Evolutionary conservation across 2,329 filamentous ascomycete species (phyloP).

Genomic region (Eutypella sp.): DNA sequence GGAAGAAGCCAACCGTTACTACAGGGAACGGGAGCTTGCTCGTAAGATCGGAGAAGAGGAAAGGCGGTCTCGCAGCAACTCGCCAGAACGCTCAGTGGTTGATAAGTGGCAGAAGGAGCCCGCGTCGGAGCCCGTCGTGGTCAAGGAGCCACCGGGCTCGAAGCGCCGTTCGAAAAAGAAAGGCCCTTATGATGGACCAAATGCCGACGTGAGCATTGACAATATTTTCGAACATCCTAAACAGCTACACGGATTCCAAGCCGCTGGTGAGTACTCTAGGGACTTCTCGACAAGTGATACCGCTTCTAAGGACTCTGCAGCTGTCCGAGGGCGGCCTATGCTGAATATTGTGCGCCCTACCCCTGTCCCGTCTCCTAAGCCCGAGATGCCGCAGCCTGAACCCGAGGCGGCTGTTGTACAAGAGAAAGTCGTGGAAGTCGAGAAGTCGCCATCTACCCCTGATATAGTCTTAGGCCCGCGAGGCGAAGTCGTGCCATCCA

Average conservation of each 20-base stretch:
- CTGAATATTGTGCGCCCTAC: constrained; percentile 59
- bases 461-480: constrained; percentile 35
- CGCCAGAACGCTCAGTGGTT: constrained; percentile 49
- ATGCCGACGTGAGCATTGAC: constrained; percentile 61
- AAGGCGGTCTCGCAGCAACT: constrained; percentile 46
- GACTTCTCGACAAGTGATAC: constrained; percentile 23
- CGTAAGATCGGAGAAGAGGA: constrained; percentile 50
- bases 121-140: constrained; percentile 35
- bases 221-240: constrained; percentile 48
- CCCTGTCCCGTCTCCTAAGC: constrained; percentile 46
- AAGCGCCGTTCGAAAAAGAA: constrained; percentile 36
- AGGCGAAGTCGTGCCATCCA: constrained; percentile 39
- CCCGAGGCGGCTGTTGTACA: constrained; percentile 11
- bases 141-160: constrained; percentile 52
- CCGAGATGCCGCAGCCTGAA: constrained; percentile 33
- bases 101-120: constrained; percentile 46
- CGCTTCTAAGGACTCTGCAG: constrained; percentile 46
- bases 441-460: constrained; percentile 16
- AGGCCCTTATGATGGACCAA: constrained; percentile 50
- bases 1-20: constrained; percentile 53
- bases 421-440: constrained; percentile 7
- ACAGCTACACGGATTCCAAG: constrained; percentile 38
- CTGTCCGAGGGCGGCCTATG: constrained; percentile 51
- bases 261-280: constrained; percentile 15
- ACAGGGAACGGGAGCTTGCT: constrained; percentile 50